phyloP scores from a whole-genome alignment of 257 asterid species.

The Penstemon barbatus region DNA sequence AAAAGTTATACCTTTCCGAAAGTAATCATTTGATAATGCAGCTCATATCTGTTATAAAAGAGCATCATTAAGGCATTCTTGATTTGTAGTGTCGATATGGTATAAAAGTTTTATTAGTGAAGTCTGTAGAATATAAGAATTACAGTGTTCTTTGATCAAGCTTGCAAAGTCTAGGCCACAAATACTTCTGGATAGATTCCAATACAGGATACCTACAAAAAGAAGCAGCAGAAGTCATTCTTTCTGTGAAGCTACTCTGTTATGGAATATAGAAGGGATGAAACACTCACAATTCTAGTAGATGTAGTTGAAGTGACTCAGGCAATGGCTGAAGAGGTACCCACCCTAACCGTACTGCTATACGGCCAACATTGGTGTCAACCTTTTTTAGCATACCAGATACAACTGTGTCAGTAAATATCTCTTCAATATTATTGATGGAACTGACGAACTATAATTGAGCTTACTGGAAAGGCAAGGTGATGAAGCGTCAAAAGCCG shows the following conservation, averaged over 20 bases:
- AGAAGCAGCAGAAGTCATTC: slow-evolving; percentile 31
- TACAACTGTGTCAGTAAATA: slow-evolving; percentile 31
- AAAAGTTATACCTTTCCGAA: slow-evolving; percentile 64
- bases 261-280: slow-evolving; percentile 22
- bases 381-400: slow-evolving; percentile 55
- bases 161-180: slow-evolving; percentile 76
- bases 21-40: slow-evolving; percentile 82
- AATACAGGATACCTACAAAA: slow-evolving; percentile 60
- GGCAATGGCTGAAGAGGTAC: slow-evolving; percentile 99
- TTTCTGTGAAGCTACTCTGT: slow-evolving; percentile 19
- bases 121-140: slow-evolving; percentile 1
- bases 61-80: slow-evolving; percentile 21
- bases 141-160: slow-evolving; percentile 72
- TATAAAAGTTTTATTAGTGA: not conserved
- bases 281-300: slow-evolving; percentile 80
- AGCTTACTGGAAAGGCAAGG: slow-evolving; percentile 91
- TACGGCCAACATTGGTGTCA: slow-evolving; percentile 96
- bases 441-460: slow-evolving; percentile 21
- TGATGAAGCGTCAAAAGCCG: slow-evolving; percentile 98
- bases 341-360: slow-evolving; percentile 99
- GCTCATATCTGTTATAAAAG: slow-evolving; percentile 60
- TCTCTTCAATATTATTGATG: slow-evolving; percentile 20
- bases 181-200: slow-evolving; percentile 70
- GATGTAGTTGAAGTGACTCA: slow-evolving; percentile 94
- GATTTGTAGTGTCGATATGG: not conserved